Conservation (phyloP, 148 eudicot species). For the Silene latifolia region DNA sequence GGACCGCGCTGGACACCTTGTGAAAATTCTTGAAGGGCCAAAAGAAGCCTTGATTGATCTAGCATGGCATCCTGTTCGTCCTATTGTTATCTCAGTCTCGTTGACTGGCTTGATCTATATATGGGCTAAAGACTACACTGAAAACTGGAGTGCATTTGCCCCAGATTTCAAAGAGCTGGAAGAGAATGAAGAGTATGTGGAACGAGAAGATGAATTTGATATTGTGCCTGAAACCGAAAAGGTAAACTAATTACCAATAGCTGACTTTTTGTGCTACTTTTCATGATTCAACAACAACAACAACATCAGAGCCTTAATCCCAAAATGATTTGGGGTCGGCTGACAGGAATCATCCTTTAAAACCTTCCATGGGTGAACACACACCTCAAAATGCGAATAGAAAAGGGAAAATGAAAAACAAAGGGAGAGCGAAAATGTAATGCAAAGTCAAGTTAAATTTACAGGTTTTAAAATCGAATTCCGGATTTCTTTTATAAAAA, state of each 20-base stretch:
- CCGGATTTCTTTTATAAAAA: too few species aligned
- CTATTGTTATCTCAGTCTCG: slow-evolving; percentile 87
- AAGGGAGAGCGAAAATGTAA: too few species aligned
- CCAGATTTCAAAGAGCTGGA: slow-evolving; percentile 98
- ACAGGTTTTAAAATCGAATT: too few species aligned
- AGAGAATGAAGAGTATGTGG: slow-evolving; percentile 97
- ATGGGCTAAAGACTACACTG: slow-evolving; percentile 97
- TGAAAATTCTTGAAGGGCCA: slow-evolving; percentile 95
- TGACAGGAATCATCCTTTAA: too few species aligned
- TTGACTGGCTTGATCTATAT: slow-evolving; percentile 78
- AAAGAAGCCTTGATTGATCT: slow-evolving; percentile 89
- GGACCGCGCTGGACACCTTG: slow-evolving; percentile 93
- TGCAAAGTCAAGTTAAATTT: too few species aligned
- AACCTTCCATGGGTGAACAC: too few species aligned
- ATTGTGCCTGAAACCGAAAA: slow-evolving; percentile 78
- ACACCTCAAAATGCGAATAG: too few species aligned
- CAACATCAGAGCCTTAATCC: too few species aligned
- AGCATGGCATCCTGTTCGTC: slow-evolving; percentile 95
- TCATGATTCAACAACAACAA: too few species aligned
- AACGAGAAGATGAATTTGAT: slow-evolving; percentile 95
- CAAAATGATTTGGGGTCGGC: too few species aligned
- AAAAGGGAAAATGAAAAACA: too few species aligned
- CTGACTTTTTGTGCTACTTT: not conserved
- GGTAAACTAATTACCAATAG: slow-evolving; percentile 30
- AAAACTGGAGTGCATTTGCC: slow-evolving; percentile 99